phyloP scores from a whole-genome alignment of 805 yeast genomes.

The Metschnikowia chrysomelidarum region DNA sequence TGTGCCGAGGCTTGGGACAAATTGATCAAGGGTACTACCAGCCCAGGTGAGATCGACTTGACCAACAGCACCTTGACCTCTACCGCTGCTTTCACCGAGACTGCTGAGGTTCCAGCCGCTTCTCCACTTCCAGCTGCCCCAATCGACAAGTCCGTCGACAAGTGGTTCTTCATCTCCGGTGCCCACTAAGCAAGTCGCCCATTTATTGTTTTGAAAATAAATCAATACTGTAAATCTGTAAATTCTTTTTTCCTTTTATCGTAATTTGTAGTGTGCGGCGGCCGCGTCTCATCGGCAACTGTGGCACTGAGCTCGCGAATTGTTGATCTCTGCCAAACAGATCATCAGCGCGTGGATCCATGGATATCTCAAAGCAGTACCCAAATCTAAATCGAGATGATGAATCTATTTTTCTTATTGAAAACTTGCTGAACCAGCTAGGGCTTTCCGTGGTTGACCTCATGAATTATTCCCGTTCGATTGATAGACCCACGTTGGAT shows the following conservation, averaged over 20 bases:
- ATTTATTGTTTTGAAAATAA: too few relatives aligned
- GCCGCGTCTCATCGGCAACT: too few relatives aligned
- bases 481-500: conserved; percentile 3
- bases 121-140: conserved; percentile 80
- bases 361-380: conserved; percentile 11
- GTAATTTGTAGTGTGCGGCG: background rate
- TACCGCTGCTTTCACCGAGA: conserved; percentile 50
- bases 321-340: too few relatives aligned
- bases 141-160: conserved; percentile 93
- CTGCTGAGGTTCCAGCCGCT: conserved; percentile 64
- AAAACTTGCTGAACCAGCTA: conserved; percentile 4
- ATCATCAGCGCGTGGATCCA: too few relatives aligned
- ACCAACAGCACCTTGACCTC: conserved; percentile 46
- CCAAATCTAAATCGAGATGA: conserved; percentile 1
- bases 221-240: background rate
- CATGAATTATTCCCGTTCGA: conserved; percentile 1
- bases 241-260: background rate
- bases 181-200: conserved; percentile 44
- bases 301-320: too few relatives aligned
- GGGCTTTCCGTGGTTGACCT: conserved; percentile 10
- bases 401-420: conserved; percentile 4
- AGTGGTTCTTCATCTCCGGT: conserved; percentile 97
- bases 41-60: conserved; percentile 43
- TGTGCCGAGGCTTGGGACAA: conserved; percentile 67
- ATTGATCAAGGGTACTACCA: conserved; percentile 44